Evolutionary conservation across 805 yeast species (phyloP), one percentile per base, ranked within the genome.

Genomic region (Tetrapisispora namnaoensis): DNA sequence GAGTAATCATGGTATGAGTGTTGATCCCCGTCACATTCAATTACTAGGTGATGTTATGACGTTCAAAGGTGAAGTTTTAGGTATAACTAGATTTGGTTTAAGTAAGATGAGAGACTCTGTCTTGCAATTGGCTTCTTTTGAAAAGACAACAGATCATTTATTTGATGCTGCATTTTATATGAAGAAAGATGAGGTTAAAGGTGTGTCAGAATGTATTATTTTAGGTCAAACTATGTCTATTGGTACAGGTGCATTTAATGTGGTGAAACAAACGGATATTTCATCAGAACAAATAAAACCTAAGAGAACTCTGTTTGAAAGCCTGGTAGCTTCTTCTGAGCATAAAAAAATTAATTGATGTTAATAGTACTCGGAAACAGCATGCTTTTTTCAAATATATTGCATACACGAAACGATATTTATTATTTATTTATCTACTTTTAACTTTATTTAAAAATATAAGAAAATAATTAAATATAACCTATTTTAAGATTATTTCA

Each of bases 1-100:
- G 99, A 82, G 95, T 64, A 88, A 89, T 69, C 99, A 93, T 74
- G 99, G 99, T 70, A 93, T 93, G 99, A 87, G 95, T 66, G 97
- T 93, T 45, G 99, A 93, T 75, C 99, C 98, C 52, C 95, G 99
- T 75, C 99, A 93, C 68, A 90, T 95, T 66, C 98, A 93, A 71
- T 73, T 93, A 43, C 72, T 93, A 54, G 99, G 99, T 55, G 99
- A 93, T 68, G 98, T 93, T 45, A 93, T 93, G 99, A 88, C 98
- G 0, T 93, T 87, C 68, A 93, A 93, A 70, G 99, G 99, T 51
- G 99, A 93, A 66, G 95, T 93, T 13, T 76, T 95, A 57, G 99
- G 99, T 68, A 93, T 93, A 64, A 93, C 99, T 1, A 79, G 99
- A 71, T 93, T 93, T 61, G 99, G 99, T 57, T 75, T 93, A 57